Conservation (phyloP, 2,329 filamentous ascomycete genomes). For the Alternaria sp. region DNA sequence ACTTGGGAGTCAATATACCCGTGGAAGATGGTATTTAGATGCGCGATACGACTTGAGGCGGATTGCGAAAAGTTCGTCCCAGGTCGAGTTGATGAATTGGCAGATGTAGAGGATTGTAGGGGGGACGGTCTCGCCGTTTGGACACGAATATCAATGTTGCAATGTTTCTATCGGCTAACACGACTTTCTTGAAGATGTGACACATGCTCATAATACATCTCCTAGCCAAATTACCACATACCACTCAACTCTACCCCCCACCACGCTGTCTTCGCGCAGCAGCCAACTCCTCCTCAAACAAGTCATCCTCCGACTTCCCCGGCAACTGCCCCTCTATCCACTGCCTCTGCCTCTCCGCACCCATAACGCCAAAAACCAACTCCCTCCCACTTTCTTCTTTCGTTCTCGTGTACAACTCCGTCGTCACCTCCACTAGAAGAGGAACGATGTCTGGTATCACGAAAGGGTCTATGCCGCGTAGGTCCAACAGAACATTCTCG, state of each 20-base stretch:
- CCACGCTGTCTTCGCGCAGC: neutral
- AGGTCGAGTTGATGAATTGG: neutral
- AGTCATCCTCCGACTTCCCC: neutral
- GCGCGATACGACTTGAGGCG: neutral
- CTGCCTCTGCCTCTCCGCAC: neutral
- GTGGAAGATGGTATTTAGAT: slow-evolving; percentile 1
- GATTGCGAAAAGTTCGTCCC: neutral
- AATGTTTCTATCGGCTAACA: neutral
- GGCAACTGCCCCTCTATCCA: neutral
- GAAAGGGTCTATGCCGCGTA: neutral
- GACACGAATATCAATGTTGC: neutral
- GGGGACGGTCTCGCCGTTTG: neutral
- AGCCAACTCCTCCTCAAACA: neutral
- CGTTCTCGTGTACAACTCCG: neutral
- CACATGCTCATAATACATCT: neutral
- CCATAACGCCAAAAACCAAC: neutral
- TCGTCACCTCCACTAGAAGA: neutral
- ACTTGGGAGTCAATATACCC: slow-evolving; percentile 36
- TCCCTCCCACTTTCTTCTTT: neutral
- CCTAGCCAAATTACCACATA: neutral
- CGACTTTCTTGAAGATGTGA: neutral
- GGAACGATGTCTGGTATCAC: neutral
- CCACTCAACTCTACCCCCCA: accelerated
- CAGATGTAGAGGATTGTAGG: neutral
- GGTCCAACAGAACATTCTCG: neutral